Conservation (phyloP, 192 early-diverging fungal species). For the Spizellomyces punctatus region DNA sequence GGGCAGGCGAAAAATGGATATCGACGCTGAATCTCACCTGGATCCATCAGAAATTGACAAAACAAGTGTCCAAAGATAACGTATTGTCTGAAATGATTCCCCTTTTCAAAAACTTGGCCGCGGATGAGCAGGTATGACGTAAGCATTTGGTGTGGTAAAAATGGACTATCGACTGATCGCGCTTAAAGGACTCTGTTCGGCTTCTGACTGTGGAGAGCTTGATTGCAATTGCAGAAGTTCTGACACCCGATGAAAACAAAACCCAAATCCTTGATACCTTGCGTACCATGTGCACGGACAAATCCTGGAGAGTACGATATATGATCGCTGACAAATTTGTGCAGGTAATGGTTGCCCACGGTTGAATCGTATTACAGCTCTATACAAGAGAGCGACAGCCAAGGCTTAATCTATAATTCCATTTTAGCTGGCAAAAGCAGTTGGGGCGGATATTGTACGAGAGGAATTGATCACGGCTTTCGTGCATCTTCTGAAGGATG, state of each 20-base stretch:
- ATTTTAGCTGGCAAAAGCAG: slow-evolving; percentile 74
- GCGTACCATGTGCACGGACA: slow-evolving; percentile 81
- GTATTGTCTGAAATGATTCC: slow-evolving; percentile 85
- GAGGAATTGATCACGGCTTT: slow-evolving; percentile 88
- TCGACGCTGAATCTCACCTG: background rate
- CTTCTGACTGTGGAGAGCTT: slow-evolving; percentile 91
- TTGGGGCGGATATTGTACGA: slow-evolving; percentile 75
- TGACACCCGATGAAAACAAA: slow-evolving; percentile 79
- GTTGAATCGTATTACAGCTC: background rate
- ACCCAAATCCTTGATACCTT: slow-evolving; percentile 71
- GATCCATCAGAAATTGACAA: slow-evolving; percentile 63
- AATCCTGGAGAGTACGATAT: slow-evolving; percentile 98
- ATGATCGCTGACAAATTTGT: slow-evolving; percentile 99
- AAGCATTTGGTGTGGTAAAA: background rate
- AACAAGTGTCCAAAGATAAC: slow-evolving; percentile 72
- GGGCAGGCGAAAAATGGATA: background rate
- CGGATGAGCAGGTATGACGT: slow-evolving; percentile 57
- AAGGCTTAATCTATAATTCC: background rate
- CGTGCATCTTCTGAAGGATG: slow-evolving; percentile 88
- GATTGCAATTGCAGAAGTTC: slow-evolving; percentile 81
- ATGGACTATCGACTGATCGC: slow-evolving; percentile 29
- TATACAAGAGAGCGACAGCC: background rate
- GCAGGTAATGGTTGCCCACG: slow-evolving; percentile 53
- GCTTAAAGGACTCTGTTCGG: slow-evolving; percentile 94
- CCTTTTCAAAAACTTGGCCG: slow-evolving; percentile 82